Conservation (phyloP, 257 asterid species). For the Coffea canephora region DNA sequence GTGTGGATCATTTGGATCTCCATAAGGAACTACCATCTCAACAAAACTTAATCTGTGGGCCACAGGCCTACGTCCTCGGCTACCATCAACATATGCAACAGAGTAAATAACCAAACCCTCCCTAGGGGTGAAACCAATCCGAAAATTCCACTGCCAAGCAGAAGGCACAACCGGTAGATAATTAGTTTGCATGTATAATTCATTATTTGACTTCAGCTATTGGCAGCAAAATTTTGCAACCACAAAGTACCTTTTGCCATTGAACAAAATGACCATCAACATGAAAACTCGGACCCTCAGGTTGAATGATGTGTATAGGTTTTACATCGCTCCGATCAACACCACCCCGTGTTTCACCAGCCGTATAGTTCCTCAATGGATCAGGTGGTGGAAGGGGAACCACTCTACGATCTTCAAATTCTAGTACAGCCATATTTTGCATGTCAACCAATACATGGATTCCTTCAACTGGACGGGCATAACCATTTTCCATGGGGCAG, state of each 20-base stretch:
- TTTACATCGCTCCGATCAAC: conserved; percentile 95
- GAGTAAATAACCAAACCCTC: conserved; percentile 97
- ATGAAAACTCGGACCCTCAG: conserved; percentile 99
- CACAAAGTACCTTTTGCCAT: conserved; percentile 82
- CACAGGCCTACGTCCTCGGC: conserved; percentile 92
- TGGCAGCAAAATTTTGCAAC: not conserved
- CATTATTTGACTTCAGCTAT: not conserved
- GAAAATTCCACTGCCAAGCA: conserved; percentile 79
- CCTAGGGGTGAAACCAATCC: conserved; percentile 94
- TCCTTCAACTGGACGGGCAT: conserved; percentile 99
- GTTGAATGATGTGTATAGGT: conserved; percentile 77
- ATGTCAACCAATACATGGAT: conserved; percentile 89
- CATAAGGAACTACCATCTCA: conserved; percentile 99
- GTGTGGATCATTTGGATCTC: conserved; percentile 98
- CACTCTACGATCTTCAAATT: conserved; percentile 90
- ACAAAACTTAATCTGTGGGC: conserved; percentile 98
- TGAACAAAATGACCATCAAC: conserved; percentile 74
- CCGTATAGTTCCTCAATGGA: conserved; percentile 87
- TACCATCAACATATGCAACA: conserved; percentile 95
- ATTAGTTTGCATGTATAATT: not conserved
- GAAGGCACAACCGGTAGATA: not conserved
- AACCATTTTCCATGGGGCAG: conserved; percentile 97
- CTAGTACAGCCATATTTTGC: conserved; percentile 92
- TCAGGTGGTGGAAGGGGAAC: conserved; percentile 96
- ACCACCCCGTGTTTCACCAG: conserved; percentile 95